Evolutionary conservation across 495 filamentous ascomycete species (phyloP), one percentile per base, ranked within the genome.

Genomic region (Hypoxylon trugodes): DNA sequence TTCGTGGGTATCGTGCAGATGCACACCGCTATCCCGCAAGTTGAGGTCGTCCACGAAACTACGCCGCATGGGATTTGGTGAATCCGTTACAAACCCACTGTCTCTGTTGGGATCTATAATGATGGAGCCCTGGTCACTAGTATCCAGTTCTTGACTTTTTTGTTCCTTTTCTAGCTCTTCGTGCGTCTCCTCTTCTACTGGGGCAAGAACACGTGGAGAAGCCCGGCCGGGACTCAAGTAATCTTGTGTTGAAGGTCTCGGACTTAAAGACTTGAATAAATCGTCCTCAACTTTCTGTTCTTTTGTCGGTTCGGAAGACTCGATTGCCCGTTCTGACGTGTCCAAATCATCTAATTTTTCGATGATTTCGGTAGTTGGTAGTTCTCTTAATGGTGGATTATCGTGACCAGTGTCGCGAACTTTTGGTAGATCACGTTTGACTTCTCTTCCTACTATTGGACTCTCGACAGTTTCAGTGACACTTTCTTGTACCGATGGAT

Each of bases 21-120:
- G 76, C 15, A 84, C 75, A 28, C 81, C 83, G 69, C 83, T 84
- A 56, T 85, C 83, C 1, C 81, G 81, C 24, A 73, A 66, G 22
- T 69, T 66, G 19, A 78, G 67, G 46, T 73, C 59, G 30, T 69
- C 67, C 21, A 48, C 72, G 21, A 42, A 41, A 58, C 59, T 61
- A 37, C 58, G 68, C 25, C 69, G 72, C 26, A 72, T 62, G n/a
- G 69, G 69, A 45, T 73, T 71, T 22, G 81, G 77, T n/a, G 79
- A 80, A 30, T 68, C 76, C 0, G 71, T 69, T 13, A 71, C 63
- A 49, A 83, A 76, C 0, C 74, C 80, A 52, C 82, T 84, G 65
- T 85, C 82, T 16, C 81, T 67, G 61, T 82, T 77, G n/a, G 51
- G 15, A 18, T 78, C 76, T n/a, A 59, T 59, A 24, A 47, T 64